These are phyloP conservation scores for Eucalyptus cloeziana DNA, from an alignment of 345 rosid species.

Conservation along the genomic window DNA sequence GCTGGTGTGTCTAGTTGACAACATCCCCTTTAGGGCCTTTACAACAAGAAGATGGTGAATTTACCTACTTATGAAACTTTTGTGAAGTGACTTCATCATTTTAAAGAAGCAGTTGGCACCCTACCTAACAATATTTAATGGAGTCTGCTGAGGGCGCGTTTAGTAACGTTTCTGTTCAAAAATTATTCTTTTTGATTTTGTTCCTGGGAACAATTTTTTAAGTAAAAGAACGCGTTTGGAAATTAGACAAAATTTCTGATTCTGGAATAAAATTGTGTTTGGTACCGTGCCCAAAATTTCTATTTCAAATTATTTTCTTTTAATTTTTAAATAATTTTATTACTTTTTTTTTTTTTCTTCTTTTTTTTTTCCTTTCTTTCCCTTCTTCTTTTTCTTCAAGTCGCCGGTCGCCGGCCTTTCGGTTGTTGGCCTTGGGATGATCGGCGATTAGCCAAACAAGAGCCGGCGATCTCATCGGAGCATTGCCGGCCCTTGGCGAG, in stretches of 20 bases:
- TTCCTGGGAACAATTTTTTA: fast-evolving
- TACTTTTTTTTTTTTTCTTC: no score
- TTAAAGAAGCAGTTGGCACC: neutral
- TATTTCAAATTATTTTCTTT: no score
- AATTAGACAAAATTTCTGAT: fast-evolving
- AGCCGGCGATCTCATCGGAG: fast-evolving
- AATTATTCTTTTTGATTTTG: no score
- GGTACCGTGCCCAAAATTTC: no score
- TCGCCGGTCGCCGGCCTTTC: no score
- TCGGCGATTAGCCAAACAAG: fast-evolving
- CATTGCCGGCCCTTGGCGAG: no score
- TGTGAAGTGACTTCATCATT: neutral
- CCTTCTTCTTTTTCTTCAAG: no score
- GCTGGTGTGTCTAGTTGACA: neutral
- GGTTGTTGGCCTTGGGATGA: no score
- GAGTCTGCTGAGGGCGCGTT: fast-evolving
- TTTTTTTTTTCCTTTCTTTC: no score
- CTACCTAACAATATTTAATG: neutral
- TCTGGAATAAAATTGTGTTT: fast-evolving
- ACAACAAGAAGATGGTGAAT: neutral
- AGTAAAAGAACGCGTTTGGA: no score
- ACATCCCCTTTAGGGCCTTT: neutral
- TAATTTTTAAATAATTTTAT: no score
- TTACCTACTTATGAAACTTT: neutral
- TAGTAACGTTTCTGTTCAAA: fast-evolving